Evolutionary conservation across 768 basidiomycete species (phyloP), one percentile per base, ranked within the genome.

Genomic region (Lactarius tabidus): DNA sequence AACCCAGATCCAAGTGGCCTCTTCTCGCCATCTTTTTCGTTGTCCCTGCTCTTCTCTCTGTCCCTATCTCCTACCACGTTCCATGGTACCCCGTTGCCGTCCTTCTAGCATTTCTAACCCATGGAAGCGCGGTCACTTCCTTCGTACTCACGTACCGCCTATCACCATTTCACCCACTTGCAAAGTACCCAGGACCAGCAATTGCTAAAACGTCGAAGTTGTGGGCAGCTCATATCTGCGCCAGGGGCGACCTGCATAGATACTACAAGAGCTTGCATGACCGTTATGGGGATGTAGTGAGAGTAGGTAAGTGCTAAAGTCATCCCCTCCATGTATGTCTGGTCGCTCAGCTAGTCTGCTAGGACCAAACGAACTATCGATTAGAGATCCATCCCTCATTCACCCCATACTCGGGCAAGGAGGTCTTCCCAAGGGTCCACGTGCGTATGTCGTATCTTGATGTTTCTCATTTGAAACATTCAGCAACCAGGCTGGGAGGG

Each of bases 401-500:
- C 69, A 72, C 1, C 64, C 73, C 1, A 70, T 81, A 7, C 58
- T 80, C 23, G 80, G 80, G n/a, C 60, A 70, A 3, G 68, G 70
- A 14, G 80, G 82, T 1, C 73, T 82, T 70, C 77, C 78, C 2
- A 81, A 81, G 69, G 79, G 79, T 3, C 74, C 75, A 0, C 61
- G 77, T 78, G 69, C 57, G 77, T 73, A 43, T 54, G 10, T 20
- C 7, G 15, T 12, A 6, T 15, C 12, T 62, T 4, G 26, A 20
- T 20, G 23, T 18, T 53, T 3, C 52, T 14, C 39, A 29, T 14
- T 62, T 18, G 60, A 28, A 85, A 83, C 80, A 69, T 84, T 82
- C 82, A 82, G 83, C 57, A 79, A 80, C 1, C 78, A 48, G 45
- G 45, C 0, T 23, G 45, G 23, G 45, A 23, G 45, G 12, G 10